Base-by-base conservation (phyloP, 2,329 filamentous ascomycete genomes). In the Aspergillus sp. region DNA sequence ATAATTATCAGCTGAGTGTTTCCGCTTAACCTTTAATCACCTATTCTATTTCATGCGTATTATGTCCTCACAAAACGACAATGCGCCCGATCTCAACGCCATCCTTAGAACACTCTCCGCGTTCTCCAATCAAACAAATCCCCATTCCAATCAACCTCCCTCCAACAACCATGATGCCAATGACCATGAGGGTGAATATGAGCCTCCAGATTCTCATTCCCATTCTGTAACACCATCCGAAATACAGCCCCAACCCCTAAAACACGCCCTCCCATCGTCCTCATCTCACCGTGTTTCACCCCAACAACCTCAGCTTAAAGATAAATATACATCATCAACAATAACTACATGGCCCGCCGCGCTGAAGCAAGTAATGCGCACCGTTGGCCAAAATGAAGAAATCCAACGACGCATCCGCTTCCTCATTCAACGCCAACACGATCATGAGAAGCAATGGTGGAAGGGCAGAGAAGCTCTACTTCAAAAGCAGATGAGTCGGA, bases 371-470 rank as follows among this genome's bases (percentile, higher is more conserved):
- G 77, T 84, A 21, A 83, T 81, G 75, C 77, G 75, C 52, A 76
- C 76, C 3, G 74, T 83, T 19, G 71, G 74, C 0, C 75, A 75
- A 43, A 78, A 80, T 58, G 77, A 82, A 55, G 69, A 71, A 33
- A 70, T 77, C 2, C 70, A 80, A 43, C 69, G 72, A 15, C 76
- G 77, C 11, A 79, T 84, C 61, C 76, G 77, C 19, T 70, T 86
- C 73, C 78, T 90, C 71, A 88, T 89, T 59, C 79, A 79, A 55
- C 80, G 84, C 43, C 86, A 90, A 69, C 81, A 86, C 64, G 78
- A 80, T 41, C 82, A 89, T 64, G 85, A 89, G 63, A 79, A 79
- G 62, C 80, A 84, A 62, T 90, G 87, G 82, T 85, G 81, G 74
- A 70, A 76, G 24, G 80, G 79, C 2, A 79, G 84, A 2, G 70